Evolutionary conservation across 2,329 filamentous ascomycete species (phyloP), one percentile per base, ranked within the genome.

Genomic region (Pestalotiopsis fici): DNA sequence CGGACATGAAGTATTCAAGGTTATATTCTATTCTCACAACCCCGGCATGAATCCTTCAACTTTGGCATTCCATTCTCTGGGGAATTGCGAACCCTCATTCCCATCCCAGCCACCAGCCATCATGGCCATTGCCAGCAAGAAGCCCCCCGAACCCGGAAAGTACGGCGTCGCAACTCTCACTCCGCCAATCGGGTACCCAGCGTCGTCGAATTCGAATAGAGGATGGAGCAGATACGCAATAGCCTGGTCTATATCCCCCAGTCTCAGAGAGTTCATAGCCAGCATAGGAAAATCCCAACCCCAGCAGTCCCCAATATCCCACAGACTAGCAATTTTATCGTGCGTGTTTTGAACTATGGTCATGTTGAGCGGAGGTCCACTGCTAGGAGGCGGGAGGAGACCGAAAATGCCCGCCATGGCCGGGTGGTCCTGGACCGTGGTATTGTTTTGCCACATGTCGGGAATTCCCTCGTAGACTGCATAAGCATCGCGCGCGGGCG

Each of bases 41-140:
- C 76, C 79, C 11, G 77, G 77, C 5, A 74, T 60, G 66, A 88
- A 88, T 1, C 83, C 85, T 66, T 88, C 86, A 31, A 80, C 81
- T 47, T 71, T 78, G 2, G 83, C 83, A 54, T 81, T 74, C 86
- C 86, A 88, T 0, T 73, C 79, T 21, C 76, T 72, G 0, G 86
- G 85, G 69, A 85, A 87, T 62, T 85, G 79, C 39, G 74, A 68
- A 7, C 79, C 83, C n/a, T 80, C 79, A 59, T 73, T 74, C 2
- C 81, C 84, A 71, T 88, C 85, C 86, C 87, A 88, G 0, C 84
- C 87, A 1, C 85, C 85, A 12, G 84, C 83, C 83, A 88, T 83
- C 85, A 88, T 87, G 2, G 83, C 86, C 67, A 86, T 78, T 0
- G 85, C 85, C 37, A 87, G 73, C 71, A 89, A 70, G 67, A 89